Evolutionary conservation across 2,329 filamentous ascomycete species (phyloP), one percentile per base, ranked within the genome.

Genomic region (Hypomyces rosellus): DNA sequence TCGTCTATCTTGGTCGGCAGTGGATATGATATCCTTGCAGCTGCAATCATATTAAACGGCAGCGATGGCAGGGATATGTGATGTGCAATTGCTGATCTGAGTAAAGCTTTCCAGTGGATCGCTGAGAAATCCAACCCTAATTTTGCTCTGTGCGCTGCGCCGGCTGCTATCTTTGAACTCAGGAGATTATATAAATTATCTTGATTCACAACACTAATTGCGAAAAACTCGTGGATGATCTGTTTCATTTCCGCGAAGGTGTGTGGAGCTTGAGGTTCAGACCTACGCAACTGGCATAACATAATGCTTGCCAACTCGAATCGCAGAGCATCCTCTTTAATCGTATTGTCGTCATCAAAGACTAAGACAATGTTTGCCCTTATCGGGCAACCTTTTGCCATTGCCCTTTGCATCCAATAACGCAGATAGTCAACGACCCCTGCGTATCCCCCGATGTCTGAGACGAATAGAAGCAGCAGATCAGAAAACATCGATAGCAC

Each of bases 91-190:
- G 48, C 48, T 11, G 36, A 16, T 20, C 15, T 22, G 12, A 50
- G 39, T 9, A 50, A 12, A n/a, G 25, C 22, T 37, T 15, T 50
- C 41, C 44, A 46, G 9, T 46, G 33, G 12, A 37, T 9, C 11
- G 44, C 44, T 14, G 44, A 46, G 16, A 46, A 46, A 13, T 46
- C 44, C 12, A 46, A 36, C 5, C 44, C 42, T n/a, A 44, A 4
- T 3, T 30, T 15, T 44, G 22, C 9, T 16, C 42, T 14, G 25
- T 34, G 13, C 25, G 12, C 42, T 5, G 42, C n/a, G 12, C 15
- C 33, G 3, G 33, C 11, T 12, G 18, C 12, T 44, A 46, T 36
- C 9, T 9, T 46, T 7, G 34, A 46, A 15, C n/a, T 7, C 33
- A 46, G 14, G 33, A 13, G 12, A 13, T 22, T 1, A 4, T 46